Base-by-base conservation (phyloP, 106 monocot species). In the Acorus calamus region DNA sequence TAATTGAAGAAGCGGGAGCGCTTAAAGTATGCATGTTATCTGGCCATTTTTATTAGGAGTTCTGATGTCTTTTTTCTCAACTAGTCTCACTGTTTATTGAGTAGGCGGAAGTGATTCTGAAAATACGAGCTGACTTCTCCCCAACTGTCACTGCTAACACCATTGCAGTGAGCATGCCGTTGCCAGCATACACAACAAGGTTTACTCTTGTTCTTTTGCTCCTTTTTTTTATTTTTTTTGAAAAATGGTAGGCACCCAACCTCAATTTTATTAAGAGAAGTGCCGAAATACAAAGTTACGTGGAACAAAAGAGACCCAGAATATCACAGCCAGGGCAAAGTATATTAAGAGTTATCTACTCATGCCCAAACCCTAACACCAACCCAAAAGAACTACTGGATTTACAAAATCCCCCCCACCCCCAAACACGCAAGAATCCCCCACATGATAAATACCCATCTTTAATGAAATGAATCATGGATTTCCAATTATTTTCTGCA, bases 1-100 rank as follows among this genome's bases (percentile, higher is more conserved):
- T 96, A 57, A 80, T 96, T 76, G 91, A 96, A 88, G 96, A 96
- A 81, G 84, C 90, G 44, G 91, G 90, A 69, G 43, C 77, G 54
- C 67, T 72, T 10, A 96, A 75, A 84, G 96, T 91, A 28, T 49
- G 14, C 14, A 49, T 3, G 51, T 71, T 48, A 53, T 66, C 62
- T 11, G 11, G 7, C 3, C 4, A 4, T 55, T 48, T 65, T 54
- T 56, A 11, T 45, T 3, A 46, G 7, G 5, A 59, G 66, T 28
- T 52, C 28, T 48, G 6, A 11, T 44, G 50, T 66, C 10, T 71
- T 11, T 4, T 60, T 11, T 44, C 10, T 5, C 12, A 60, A 41
- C 10, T 44, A 60, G 52, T 55, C 45, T 67, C 13, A 44, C 69
- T 65, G 28, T 28, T 28, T 28, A 28, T 28, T 28, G 47, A 28